These are phyloP conservation scores for Ceratocystiopsis minuta DNA, from an alignment of 2,329 filamentous ascomycete species.

Conservation along the genomic window DNA sequence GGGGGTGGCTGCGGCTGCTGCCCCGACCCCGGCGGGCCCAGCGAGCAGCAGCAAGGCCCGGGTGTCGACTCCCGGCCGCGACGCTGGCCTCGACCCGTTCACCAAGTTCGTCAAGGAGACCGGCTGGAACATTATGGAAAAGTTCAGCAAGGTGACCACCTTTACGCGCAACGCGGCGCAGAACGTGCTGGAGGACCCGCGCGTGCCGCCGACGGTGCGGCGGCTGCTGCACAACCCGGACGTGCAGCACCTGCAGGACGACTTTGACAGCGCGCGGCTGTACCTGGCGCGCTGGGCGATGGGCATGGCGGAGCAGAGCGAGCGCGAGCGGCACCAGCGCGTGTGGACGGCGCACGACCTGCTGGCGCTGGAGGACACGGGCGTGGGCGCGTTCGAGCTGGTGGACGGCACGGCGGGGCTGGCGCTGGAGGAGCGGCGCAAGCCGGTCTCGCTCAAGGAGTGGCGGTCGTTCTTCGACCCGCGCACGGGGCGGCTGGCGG, in stretches of 20 bases:
- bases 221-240: conserved; percentile 78
- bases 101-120: conserved; percentile 89
- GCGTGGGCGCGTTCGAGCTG: conserved; percentile 90
- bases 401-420: conserved; percentile 57
- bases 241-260: conserved; percentile 86
- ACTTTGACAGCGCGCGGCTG: conserved; percentile 88
- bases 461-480: conserved; percentile 85
- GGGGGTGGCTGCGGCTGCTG: no score
- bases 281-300: conserved; percentile 96
- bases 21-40: conserved; percentile 13
- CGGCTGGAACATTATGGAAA: conserved; percentile 90
- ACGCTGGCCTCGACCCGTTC: conserved; percentile 78
- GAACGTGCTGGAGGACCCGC: conserved; percentile 79
- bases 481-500: conserved; percentile 50
- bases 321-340: conserved; percentile 64
- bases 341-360: conserved; percentile 92
- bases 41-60: conserved; percentile 4
- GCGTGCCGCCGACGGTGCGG: conserved; percentile 72
- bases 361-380: conserved; percentile 82
- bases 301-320: conserved; percentile 94
- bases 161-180: conserved; percentile 86
- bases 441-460: conserved; percentile 61
- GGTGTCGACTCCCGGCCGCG: conserved; percentile 19
- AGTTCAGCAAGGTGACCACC: conserved; percentile 91
- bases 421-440: conserved; percentile 59